Conservation (phyloP, 2,329 filamentous ascomycete species). For the Pseudogymnoascus sp. region DNA sequence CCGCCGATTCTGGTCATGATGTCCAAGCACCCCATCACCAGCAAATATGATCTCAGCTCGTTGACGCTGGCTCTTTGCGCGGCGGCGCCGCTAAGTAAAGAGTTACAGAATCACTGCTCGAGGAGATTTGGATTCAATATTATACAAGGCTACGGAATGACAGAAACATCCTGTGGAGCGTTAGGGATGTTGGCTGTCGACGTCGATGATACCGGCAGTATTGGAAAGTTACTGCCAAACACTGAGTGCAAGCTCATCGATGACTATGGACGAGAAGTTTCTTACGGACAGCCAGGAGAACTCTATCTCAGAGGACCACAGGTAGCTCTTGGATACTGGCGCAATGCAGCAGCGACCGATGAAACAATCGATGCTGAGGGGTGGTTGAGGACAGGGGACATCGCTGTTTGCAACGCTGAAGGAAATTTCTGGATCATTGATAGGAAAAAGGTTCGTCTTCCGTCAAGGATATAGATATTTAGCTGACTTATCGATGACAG, state of each 20-base stretch:
- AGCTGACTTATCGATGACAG: constrained; percentile 12
- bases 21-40: constrained; percentile 47
- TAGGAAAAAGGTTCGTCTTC: constrained; percentile 37
- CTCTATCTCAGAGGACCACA: constrained; percentile 48
- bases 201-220: constrained; percentile 37
- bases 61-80: constrained; percentile 42
- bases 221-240: constrained; percentile 48
- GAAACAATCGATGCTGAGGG: constrained; percentile 43
- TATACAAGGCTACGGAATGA: constrained; percentile 55
- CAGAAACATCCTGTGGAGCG: constrained; percentile 41
- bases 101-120: constrained; percentile 41
- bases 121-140: constrained; percentile 34
- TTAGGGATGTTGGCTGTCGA: constrained; percentile 36
- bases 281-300: constrained; percentile 42
- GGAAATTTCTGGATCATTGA: constrained; percentile 47
- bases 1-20: constrained; percentile 53
- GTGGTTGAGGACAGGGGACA: constrained; percentile 54
- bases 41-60: constrained; percentile 44
- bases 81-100: constrained; percentile 43
- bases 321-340: constrained; percentile 52
- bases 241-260: constrained; percentile 46
- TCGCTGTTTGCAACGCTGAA: constrained; percentile 41
- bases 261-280: constrained; percentile 44
- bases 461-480: neutral
- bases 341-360: constrained; percentile 45